phyloP scores from a whole-genome alignment of 495 filamentous ascomycete species.

The Hypoxylon subgilvum region DNA sequence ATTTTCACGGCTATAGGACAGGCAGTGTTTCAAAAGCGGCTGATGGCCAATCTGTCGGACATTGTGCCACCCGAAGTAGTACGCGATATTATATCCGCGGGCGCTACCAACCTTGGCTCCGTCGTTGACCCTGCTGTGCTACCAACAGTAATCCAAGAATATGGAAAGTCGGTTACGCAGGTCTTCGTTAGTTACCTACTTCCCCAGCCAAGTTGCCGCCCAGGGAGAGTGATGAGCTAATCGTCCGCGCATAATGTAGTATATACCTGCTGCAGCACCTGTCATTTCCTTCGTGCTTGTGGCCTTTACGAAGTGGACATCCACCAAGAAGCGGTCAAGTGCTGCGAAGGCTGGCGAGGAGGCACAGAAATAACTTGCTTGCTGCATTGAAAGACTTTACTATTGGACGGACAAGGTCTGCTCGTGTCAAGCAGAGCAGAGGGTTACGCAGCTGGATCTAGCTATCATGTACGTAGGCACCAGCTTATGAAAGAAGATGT shows the following conservation, averaged over 20 bases:
- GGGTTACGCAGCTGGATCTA: no score
- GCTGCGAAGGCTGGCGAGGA: neutral
- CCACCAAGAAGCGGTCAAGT: neutral
- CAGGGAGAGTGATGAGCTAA: neutral
- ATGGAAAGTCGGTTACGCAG: conserved; percentile 8
- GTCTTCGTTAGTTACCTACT: conserved; percentile 16
- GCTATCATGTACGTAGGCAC: no score
- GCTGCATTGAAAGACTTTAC: no score
- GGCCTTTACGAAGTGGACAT: neutral
- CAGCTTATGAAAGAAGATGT: no score
- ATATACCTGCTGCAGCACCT: neutral
- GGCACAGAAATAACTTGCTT: no score
- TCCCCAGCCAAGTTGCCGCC: no score
- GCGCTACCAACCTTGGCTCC: neutral
- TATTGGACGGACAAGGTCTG: no score
- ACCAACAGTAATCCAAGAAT: neutral
- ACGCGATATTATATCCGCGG: neutral
- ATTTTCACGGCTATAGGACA: conserved; percentile 28
- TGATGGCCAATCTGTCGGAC: neutral
- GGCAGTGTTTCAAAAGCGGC: conserved; percentile 15
- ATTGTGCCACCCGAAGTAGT: neutral
- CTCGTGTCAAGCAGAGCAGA: no score
- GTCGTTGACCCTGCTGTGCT: neutral
- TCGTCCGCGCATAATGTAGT: neutral
- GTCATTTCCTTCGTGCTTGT: neutral